phyloP scores from a whole-genome alignment of 805 yeast species.

The Sporopachydermia lactativora region DNA sequence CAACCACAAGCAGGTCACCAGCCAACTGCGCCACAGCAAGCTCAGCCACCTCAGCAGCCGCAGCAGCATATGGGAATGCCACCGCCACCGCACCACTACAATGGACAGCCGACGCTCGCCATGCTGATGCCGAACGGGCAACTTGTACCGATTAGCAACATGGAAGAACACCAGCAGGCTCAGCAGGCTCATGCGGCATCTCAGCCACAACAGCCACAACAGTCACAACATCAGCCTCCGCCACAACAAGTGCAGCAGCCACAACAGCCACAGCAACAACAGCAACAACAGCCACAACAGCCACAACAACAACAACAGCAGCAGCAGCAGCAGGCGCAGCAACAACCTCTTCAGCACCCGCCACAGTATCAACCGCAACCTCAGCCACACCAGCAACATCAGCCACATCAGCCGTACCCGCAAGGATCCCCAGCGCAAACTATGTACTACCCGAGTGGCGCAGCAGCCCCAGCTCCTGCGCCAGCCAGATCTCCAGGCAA shows the following conservation, averaged over 20 bases:
- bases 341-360: conserved; percentile 5
- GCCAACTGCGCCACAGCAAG: too few relatives aligned
- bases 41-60: too few relatives aligned
- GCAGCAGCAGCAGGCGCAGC: conserved; percentile 5
- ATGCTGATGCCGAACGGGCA: neutral
- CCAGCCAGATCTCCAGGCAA: too few relatives aligned
- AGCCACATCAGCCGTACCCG: conserved; percentile 3
- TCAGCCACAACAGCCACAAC: conserved; percentile 7
- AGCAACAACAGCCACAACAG: conserved; percentile 7
- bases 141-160: neutral
- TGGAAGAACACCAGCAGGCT: neutral
- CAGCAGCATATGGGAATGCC: conserved; percentile 1
- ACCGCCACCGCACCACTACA: neutral
- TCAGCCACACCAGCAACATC: conserved; percentile 5
- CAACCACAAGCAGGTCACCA: neutral
- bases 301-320: conserved; percentile 5
- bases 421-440: conserved; percentile 3
- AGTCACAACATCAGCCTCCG: conserved; percentile 4
- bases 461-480: too few relatives aligned
- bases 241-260: conserved; percentile 6
- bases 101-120: neutral
- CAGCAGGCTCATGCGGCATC: conserved; percentile 2
- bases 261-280: conserved; percentile 6
- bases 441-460: too few relatives aligned
- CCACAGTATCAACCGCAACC: conserved; percentile 7